These are phyloP conservation scores for Candida rishiriensis DNA, from an alignment of 805 yeast species.

Conservation along the genomic window DNA sequence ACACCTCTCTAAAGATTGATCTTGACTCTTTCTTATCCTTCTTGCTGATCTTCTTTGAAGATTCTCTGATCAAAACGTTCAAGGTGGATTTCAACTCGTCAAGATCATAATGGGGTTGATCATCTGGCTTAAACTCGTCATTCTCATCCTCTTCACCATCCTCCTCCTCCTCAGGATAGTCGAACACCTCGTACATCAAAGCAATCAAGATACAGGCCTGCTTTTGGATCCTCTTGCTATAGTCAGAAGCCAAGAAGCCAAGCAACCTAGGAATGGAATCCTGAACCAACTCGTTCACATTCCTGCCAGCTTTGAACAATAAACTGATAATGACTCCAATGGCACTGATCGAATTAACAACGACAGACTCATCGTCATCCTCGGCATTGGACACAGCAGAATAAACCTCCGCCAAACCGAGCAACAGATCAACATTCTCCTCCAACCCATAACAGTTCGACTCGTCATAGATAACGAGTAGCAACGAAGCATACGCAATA, in stretches of 20 bases:
- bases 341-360: constrained; percentile 43
- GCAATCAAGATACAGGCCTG: constrained; percentile 56
- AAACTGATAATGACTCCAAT: constrained; percentile 41
- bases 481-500: constrained; percentile 27
- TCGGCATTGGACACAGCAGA: constrained; percentile 25
- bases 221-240: constrained; percentile 41
- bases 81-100: constrained; percentile 40
- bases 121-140: constrained; percentile 36
- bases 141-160: constrained; percentile 35
- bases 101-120: constrained; percentile 49
- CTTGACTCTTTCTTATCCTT: constrained; percentile 58
- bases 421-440: constrained; percentile 37
- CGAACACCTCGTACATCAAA: constrained; percentile 48
- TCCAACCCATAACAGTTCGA: constrained; percentile 48
- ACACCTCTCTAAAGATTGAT: constrained; percentile 56
- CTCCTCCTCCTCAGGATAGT: constrained; percentile 37
- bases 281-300: constrained; percentile 34
- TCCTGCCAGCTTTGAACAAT: constrained; percentile 34
- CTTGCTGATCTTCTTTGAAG: constrained; percentile 55
- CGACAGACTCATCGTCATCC: constrained; percentile 37
- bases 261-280: constrained; percentile 38
- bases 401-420: constrained; percentile 39
- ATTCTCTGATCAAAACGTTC: constrained; percentile 42
- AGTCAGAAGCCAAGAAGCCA: constrained; percentile 35
- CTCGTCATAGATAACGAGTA: constrained; percentile 42